A percentile compares a stretch with the other conserved stretches of the same genome.
These are phyloP conservation scores for Bipolaris victoriae DNA, from an alignment of 2,329 filamentous ascomycete genomes.

Conservation along the genomic window DNA sequence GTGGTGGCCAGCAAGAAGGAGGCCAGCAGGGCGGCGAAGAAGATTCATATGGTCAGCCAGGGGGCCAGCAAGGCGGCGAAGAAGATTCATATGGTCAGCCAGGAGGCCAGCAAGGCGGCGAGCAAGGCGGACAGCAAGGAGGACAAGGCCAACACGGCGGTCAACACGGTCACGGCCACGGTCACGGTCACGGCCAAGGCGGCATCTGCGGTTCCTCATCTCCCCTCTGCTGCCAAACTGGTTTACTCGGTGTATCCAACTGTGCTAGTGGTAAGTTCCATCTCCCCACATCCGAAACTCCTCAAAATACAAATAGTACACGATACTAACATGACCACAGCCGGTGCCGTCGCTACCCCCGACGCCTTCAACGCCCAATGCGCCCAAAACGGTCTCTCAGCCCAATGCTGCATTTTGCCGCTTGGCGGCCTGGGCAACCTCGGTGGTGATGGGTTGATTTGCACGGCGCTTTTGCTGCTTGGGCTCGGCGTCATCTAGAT, in stretches of 20 bases:
- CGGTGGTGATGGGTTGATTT: slow-evolving; percentile 22
- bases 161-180: neutral
- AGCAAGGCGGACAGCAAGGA: too few species aligned
- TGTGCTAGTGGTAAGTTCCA: slow-evolving; percentile 24
- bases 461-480: slow-evolving; percentile 11
- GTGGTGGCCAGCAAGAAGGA: neutral
- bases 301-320: too few species aligned
- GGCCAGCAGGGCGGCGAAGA: too few species aligned
- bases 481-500: too few species aligned
- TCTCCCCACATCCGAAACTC: neutral
- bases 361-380: slow-evolving; percentile 23
- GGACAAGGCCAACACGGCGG: neutral
- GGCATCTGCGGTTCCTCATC: slow-evolving; percentile 25
- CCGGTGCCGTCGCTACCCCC: slow-evolving; percentile 14
- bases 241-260: slow-evolving; percentile 23
- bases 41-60: too few species aligned
- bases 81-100: too few species aligned
- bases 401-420: slow-evolving; percentile 28
- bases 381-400: slow-evolving; percentile 18
- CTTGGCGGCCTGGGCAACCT: neutral
- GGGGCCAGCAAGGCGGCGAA: too few species aligned
- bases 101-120: too few species aligned
- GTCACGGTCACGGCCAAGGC: neutral
- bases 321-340: slow-evolving; percentile 1
- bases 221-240: slow-evolving; percentile 29